Percentiles rank a stretch among this genome's conserved stretches.
Conservation (phyloP, 2,329 filamentous ascomycete genomes). For the Fusarium udum region DNA sequence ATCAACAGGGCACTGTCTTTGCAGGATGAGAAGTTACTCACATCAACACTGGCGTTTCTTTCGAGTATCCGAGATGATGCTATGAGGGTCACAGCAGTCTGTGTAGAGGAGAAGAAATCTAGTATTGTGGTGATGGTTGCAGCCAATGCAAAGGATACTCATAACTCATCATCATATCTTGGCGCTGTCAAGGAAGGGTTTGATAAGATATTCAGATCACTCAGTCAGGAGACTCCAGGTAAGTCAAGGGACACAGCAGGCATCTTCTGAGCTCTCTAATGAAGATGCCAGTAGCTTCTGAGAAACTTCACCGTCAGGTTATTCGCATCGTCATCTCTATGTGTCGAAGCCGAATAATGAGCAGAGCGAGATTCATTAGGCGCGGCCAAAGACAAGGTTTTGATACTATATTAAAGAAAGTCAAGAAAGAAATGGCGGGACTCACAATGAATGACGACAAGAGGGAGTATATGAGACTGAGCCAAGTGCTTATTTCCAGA, state of each 20-base stretch:
- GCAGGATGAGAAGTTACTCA: constrained; percentile 30
- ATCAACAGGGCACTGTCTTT: constrained; percentile 1
- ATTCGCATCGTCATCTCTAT: constrained; percentile 15
- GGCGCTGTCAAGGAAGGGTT: constrained; percentile 24
- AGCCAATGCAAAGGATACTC: constrained; percentile 18
- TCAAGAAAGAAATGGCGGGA: not conserved
- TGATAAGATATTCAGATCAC: constrained; percentile 20
- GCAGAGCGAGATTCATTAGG: constrained; percentile 2
- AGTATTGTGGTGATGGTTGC: constrained; percentile 31
- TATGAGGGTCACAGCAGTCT: constrained; percentile 29
- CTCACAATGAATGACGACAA: not conserved
- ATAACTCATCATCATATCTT: constrained; percentile 15
- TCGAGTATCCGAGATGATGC: constrained; percentile 26
- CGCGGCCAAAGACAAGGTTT: not conserved
- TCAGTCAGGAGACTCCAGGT: not conserved
- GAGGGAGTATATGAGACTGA: not conserved
- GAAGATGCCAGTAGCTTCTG: not conserved
- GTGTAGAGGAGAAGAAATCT: constrained; percentile 16
- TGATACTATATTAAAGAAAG: not conserved
- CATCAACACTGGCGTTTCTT: constrained; percentile 28
- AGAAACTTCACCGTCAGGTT: not conserved
- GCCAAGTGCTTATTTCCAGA: not conserved
- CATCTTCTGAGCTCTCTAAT: not conserved
- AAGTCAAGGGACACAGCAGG: not conserved
- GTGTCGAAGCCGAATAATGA: constrained; percentile 22